Percentiles rank a stretch among this genome's conserved stretches.
Conservation (phyloP, 352 stramenopile species). For the Pythium pyrilobum region DNA sequence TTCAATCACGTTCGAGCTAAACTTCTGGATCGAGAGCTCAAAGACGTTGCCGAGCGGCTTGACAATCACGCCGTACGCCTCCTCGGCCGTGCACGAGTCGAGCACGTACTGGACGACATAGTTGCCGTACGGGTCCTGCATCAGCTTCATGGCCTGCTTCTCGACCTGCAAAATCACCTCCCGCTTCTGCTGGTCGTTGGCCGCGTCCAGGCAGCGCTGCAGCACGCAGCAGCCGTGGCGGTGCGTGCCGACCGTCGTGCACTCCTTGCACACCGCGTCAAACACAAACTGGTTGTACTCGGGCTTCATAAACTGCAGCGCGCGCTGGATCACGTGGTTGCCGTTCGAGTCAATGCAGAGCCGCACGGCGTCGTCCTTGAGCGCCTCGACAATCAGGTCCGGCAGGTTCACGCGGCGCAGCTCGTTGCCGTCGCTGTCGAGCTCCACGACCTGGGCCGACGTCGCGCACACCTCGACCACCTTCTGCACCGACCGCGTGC, state of each 20-base stretch:
- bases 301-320: constrained; percentile 92
- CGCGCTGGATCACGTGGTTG: constrained; percentile 97
- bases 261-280: constrained; percentile 94
- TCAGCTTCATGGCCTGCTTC: constrained; percentile 95
- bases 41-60: constrained; percentile 90
- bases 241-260: constrained; percentile 95
- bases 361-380: constrained; percentile 91
- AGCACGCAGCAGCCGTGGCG: constrained; percentile 97
- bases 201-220: constrained; percentile 94
- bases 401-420: constrained; percentile 50
- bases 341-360: constrained; percentile 97
- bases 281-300: constrained; percentile 97
- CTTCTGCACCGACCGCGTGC: constrained; percentile 97
- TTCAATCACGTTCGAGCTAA: constrained; percentile 98
- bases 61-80: constrained; percentile 75
- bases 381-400: constrained; percentile 92
- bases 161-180: constrained; percentile 93
- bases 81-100: constrained; percentile 79
- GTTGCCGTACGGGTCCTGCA: constrained; percentile 91
- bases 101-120: constrained; percentile 92
- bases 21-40: constrained; percentile 98
- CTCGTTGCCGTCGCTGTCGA: constrained; percentile 41
- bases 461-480: constrained; percentile 95
- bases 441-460: constrained; percentile 56
- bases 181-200: constrained; percentile 81